Evolutionary conservation across 2,329 filamentous ascomycete species (phyloP).

Genomic region (Fusarium sp.): DNA sequence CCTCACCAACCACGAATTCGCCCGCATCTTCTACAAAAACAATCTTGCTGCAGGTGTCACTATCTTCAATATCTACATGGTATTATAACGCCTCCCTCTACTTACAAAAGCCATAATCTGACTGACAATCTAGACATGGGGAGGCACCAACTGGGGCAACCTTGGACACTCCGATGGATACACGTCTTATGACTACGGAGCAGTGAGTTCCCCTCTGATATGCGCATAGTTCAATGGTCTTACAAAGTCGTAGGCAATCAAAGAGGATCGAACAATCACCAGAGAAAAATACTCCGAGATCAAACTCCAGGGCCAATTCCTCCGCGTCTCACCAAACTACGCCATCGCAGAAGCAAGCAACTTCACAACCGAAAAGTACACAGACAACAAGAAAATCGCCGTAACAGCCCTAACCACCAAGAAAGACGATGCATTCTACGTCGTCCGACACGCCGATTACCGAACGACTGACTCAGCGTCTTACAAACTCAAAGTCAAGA

Average conservation of each 20-base stretch:
- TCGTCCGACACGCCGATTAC: conserved; percentile 75
- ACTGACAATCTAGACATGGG: conserved; percentile 63
- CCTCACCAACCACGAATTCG: conserved; percentile 78
- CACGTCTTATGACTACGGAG: conserved; percentile 67
- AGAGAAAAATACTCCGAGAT: conserved; percentile 84
- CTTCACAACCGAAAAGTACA: conserved; percentile 63
- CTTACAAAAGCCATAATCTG: fast-evolving
- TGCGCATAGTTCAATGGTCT: fast-evolving
- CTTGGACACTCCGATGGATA: conserved; percentile 75
- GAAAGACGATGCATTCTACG: conserved; percentile 67
- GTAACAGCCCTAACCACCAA: conserved; percentile 71
- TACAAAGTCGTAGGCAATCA: conserved; percentile 55
- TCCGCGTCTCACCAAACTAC: conserved; percentile 78
- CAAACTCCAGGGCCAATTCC: conserved; percentile 80
- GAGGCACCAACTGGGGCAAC: conserved; percentile 88
- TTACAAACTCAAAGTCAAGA: conserved; percentile 73
- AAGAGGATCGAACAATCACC: conserved; percentile 74
- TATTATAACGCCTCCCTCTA: conserved; percentile 36
- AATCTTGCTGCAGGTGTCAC: conserved; percentile 72
- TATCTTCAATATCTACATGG: conserved; percentile 82
- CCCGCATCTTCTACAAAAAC: conserved; percentile 84
- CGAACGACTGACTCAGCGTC: conserved; percentile 64
- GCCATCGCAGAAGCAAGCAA: conserved; percentile 67
- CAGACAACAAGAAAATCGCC: conserved; percentile 61
- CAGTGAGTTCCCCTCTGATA: conserved; percentile 42